A percentile compares a stretch with the other conserved stretches of the same genome.
These are phyloP conservation scores for Linaria vulgaris DNA, from an alignment of 257 asterid species.

Conservation along the genomic window DNA sequence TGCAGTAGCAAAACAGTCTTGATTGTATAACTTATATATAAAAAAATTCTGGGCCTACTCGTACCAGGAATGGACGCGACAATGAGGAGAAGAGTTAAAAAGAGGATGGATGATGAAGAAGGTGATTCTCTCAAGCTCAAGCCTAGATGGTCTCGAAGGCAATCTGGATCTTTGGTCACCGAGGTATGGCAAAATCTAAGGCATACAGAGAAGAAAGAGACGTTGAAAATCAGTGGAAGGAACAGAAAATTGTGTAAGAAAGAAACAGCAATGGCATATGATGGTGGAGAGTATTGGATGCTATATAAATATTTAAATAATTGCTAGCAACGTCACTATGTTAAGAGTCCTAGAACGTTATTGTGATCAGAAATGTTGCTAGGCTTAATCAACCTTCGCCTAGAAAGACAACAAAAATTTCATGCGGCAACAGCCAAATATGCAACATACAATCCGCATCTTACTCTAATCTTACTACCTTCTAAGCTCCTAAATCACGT, in stretches of 20 bases:
- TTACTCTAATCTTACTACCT: not conserved
- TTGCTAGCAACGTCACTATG: not conserved
- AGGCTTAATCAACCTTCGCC: too few species aligned
- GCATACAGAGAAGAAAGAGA: conserved; percentile 29
- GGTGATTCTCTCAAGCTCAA: conserved; percentile 14
- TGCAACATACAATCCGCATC: too few species aligned
- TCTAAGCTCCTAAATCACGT: not conserved
- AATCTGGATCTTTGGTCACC: conserved; percentile 40
- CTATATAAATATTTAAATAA: conserved; percentile 5
- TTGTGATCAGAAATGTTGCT: too few species aligned
- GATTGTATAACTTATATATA: conserved; percentile 8
- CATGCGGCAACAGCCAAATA: too few species aligned
- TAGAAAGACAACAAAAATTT: too few species aligned
- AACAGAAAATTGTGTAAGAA: not conserved
- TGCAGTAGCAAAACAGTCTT: conserved; percentile 1
- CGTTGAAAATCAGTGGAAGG: conserved; percentile 29
- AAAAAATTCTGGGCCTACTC: conserved; percentile 15
- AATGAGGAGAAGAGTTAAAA: conserved; percentile 20
- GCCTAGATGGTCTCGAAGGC: conserved; percentile 21
- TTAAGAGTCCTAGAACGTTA: too few species aligned
- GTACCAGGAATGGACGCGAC: conserved; percentile 14
- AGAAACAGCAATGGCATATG: conserved; percentile 5
- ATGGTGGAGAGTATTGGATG: not conserved
- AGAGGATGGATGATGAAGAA: conserved; percentile 18
- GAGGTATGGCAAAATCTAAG: conserved; percentile 54